These are phyloP conservation scores for Sicyos baderoa DNA, from an alignment of 306 rosid genomes.

Conservation along the genomic window DNA sequence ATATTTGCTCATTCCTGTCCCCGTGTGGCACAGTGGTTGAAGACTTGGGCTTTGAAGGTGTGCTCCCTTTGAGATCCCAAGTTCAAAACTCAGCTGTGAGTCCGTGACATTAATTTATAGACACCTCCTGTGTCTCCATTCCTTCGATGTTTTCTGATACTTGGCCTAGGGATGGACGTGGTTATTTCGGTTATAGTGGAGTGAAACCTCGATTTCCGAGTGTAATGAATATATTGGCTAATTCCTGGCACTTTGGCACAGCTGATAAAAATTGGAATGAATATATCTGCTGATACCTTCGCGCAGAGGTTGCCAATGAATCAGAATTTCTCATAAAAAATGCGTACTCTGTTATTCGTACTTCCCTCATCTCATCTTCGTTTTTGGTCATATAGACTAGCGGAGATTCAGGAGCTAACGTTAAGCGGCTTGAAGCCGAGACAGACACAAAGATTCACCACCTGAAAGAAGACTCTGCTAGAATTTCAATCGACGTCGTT, in stretches of 20 bases:
- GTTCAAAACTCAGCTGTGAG: too few species aligned
- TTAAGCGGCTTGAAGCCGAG: conserved; percentile 80
- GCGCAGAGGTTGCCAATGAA: background rate
- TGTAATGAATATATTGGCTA: too few species aligned
- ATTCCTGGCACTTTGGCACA: background rate
- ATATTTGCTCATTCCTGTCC: too few species aligned
- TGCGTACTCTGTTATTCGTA: background rate
- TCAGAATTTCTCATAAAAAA: background rate
- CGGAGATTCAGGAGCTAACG: conserved; percentile 96
- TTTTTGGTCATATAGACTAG: conserved; percentile 44
- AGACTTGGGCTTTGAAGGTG: too few species aligned
- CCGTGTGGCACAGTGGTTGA: too few species aligned
- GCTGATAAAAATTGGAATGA: background rate
- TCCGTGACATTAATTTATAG: too few species aligned
- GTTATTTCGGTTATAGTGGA: too few species aligned
- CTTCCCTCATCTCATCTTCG: background rate
- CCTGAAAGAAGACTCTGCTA: conserved; percentile 49
- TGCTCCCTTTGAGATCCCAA: too few species aligned
- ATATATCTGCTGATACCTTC: background rate
- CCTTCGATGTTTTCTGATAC: too few species aligned
- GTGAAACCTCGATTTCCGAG: too few species aligned
- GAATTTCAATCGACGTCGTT: conserved; percentile 64
- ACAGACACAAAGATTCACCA: conserved; percentile 58
- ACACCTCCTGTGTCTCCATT: too few species aligned
- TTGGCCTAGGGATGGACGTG: too few species aligned